Conservation (phyloP, 2,329 filamentous ascomycete species). For the Didymella lethalis region DNA sequence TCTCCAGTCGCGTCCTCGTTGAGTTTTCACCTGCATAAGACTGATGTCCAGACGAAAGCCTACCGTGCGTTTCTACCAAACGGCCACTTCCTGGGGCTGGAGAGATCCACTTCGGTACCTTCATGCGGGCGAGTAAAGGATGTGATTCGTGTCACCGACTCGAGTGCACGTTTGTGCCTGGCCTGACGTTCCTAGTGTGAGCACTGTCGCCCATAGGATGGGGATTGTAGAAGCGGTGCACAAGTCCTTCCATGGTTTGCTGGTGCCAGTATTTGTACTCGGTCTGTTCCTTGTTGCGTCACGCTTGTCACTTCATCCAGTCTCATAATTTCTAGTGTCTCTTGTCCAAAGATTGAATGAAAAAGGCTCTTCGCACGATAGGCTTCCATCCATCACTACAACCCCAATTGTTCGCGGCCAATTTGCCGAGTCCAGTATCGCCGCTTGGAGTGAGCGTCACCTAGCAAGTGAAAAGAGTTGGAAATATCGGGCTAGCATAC, state of each 20-base stretch:
- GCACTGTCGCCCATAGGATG: conserved; percentile 34
- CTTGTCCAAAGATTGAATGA: conserved; percentile 14
- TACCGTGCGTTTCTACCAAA: conserved; percentile 15
- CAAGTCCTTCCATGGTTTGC: conserved; percentile 17
- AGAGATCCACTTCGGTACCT: conserved; percentile 28
- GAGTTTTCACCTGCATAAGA: conserved; percentile 29
- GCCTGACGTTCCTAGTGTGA: conserved; percentile 32
- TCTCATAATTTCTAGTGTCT: conserved; percentile 25
- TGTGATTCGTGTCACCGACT: conserved; percentile 38
- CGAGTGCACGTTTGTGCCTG: conserved; percentile 34
- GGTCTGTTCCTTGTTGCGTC: conserved; percentile 33
- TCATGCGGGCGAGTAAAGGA: conserved; percentile 16
- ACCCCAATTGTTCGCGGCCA: conserved; percentile 1
- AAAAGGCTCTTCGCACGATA: conserved; percentile 20
- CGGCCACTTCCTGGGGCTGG: conserved; percentile 12
- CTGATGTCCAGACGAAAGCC: conserved; percentile 9
- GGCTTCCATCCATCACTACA: conserved; percentile 7
- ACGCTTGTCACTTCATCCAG: conserved; percentile 24
- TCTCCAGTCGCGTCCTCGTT: conserved; percentile 16
- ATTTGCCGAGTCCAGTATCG: conserved; percentile 7
- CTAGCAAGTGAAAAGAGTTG: conserved; percentile 19
- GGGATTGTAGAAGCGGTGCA: conserved; percentile 30
- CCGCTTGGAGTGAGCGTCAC: conserved; percentile 6
- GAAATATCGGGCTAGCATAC: conserved; percentile 4
- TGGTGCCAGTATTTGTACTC: conserved; percentile 37